A percentile compares a stretch with the other conserved stretches of the same genome.
These are phyloP conservation scores for Raddia guianensis DNA, from an alignment of 176 grass and related monocot genomes.

Conservation along the genomic window DNA sequence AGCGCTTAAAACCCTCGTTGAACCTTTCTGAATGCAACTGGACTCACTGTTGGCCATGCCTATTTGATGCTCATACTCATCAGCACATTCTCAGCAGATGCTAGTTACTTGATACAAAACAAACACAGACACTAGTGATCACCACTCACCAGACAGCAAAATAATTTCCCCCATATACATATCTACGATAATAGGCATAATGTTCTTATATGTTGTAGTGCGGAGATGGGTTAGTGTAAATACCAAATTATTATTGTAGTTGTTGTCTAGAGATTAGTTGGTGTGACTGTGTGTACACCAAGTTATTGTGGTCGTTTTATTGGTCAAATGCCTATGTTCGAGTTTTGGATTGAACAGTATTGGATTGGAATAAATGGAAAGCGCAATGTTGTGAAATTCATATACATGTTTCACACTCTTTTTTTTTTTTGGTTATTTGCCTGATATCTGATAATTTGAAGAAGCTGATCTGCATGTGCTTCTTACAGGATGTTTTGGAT, in stretches of 20 bases:
- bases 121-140: background rate
- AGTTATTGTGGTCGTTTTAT: slow-evolving; percentile 17
- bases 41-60: background rate
- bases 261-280: background rate
- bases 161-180: background rate
- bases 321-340: background rate
- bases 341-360: slow-evolving; percentile 13
- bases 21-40: background rate
- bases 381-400: background rate
- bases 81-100: slow-evolving; percentile 14
- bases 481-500: slow-evolving; percentile 86
- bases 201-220: background rate
- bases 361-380: slow-evolving; percentile 18
- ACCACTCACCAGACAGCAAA: background rate
- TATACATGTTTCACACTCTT: slow-evolving; percentile 13
- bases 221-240: too few relatives aligned
- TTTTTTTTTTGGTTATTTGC: slow-evolving; percentile 4
- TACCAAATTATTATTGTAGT: background rate
- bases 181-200: slow-evolving; percentile 10
- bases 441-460: slow-evolving; percentile 9
- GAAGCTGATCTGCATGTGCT: slow-evolving; percentile 42
- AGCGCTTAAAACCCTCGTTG: background rate
- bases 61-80: slow-evolving; percentile 22
- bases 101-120: slow-evolving; percentile 29
- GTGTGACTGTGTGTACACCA: background rate